Evolutionary conservation across 2,329 filamentous ascomycete species (phyloP), one percentile per base, ranked within the genome.

Genomic region (Stachybotrys chlorohalonatus): DNA sequence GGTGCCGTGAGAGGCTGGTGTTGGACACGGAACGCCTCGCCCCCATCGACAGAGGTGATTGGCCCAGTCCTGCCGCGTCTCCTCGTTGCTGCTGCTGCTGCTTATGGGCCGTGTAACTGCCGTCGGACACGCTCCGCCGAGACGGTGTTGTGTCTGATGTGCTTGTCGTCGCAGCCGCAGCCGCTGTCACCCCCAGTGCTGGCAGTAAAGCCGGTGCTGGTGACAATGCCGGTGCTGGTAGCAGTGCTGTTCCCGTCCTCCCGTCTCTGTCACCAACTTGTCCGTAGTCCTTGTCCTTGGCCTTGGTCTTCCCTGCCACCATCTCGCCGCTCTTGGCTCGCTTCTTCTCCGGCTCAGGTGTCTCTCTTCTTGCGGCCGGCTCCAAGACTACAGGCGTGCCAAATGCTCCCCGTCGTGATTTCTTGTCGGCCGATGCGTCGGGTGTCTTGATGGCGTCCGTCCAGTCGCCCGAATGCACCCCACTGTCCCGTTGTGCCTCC

Each of bases 401-500:
- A 52, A 67, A 63, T 9, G 70, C 63, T 32, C 71, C 70, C 24
- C 64, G 65, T 49, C 64, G 64, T 30, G 64, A 60, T 47, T 60
- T 64, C 56, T 63, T 63, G 49, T 65, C 64, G 42, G 55, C 54
- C 49, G 57, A 47, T 54, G 63, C 58, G 54, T 70, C 64, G 31
- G 68, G 64, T 39, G 66, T 67, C 49, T 63, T 54, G 63, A 48
- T 53, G 56, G 54, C n/a, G 39, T 75, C 75, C n/a, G 64, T 58
- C 70, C 69, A 73, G 47, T 81, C 78, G 24, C 73, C 75, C 48
- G 82, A 69, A 59, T 83, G 77, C 32, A 83, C 75, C 31, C 79
- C 81, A 65, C 82, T 84, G 61, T 85, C 81, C 48, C 78, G 74
- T 51, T 72, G 68, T 32, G 66, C 62, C 32, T 72, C 68, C 17